These are phyloP conservation scores for Edaphochlamys debaryana DNA, from an alignment of 139 green algal species.

Conservation along the genomic window DNA sequence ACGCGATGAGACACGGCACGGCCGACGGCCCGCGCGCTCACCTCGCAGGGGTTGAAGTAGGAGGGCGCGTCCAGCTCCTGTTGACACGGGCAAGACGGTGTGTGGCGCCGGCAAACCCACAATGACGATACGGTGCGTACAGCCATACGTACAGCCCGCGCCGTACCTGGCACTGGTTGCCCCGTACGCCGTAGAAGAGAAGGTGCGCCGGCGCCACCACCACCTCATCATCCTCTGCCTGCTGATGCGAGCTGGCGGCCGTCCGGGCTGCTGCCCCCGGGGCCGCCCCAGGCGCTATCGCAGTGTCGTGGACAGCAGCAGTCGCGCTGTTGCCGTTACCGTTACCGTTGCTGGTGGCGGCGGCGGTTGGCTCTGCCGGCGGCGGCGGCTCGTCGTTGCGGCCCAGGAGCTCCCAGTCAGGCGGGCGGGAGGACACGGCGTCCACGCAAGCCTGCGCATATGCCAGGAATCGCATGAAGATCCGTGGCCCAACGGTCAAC, in stretches of 20 bases:
- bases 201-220: conserved; percentile 21
- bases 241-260: background rate
- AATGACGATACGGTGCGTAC: too few relatives aligned
- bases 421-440: conserved; percentile 13
- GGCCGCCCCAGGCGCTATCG: too few relatives aligned
- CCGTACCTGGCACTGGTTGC: conserved; percentile 54
- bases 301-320: background rate
- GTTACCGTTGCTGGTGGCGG: too few relatives aligned
- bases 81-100: too few relatives aligned
- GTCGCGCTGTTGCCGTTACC: background rate
- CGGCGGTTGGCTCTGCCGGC: too few relatives aligned
- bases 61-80: conserved; percentile 70
- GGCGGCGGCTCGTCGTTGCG: too few relatives aligned
- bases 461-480: background rate
- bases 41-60: conserved; percentile 80
- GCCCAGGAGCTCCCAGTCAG: conserved; percentile 23
- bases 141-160: too few relatives aligned
- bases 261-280: too few relatives aligned
- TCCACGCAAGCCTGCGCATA: conserved; percentile 49
- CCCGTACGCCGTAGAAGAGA: conserved; percentile 76
- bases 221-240: background rate
- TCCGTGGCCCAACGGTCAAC: too few relatives aligned
- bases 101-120: too few relatives aligned
- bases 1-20: too few relatives aligned
- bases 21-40: too few relatives aligned